Base-by-base conservation (phyloP, 1,284 basidiomycete genomes). In the Takashimella koratensis region DNA sequence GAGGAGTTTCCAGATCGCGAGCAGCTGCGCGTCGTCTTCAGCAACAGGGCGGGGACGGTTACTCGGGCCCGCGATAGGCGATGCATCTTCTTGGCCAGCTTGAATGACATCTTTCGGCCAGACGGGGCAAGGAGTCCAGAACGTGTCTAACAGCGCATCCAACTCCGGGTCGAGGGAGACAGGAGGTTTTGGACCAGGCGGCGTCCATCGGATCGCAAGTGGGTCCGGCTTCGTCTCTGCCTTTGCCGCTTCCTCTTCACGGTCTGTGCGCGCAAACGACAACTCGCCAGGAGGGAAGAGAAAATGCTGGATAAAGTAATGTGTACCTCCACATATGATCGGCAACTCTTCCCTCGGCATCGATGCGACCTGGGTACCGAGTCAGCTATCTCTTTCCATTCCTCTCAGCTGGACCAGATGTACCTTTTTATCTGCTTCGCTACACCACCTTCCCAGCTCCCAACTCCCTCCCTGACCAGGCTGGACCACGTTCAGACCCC, bases 251-350 rank as follows among this genome's bases (percentile, higher is more conserved):
- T 52, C 25, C 45, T 43, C 20, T 54, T 51, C 23, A 39, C 26
- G 30, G 22, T 47, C 20, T 4, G 58, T 36, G 0, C 70, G 65
- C 2, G 64, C 67, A 5, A 79, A 56, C 0, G 78, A 76, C 20
- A 92, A 78, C 30, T 87, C 82, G 56, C 84, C 82, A 0, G 90
- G 86, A 61, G 93, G 93, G 8, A 76, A 74, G n/a, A 76, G 67
- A 41, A 70, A 73, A 71, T 99, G 91, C 70, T 98, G 95, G 20
- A 96, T 86, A 84, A 96, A 99, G 73, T 99, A 99, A 16, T 90
- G 86, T 0, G 95, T 98, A 5, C 95, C 95, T 3, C 95, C 95
- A 45, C 95, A 93, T 3, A 96, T 78, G 51, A 99, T 88, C 0
- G 94, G 93, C 5, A 97, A 74, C 51, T 86, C 78, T 1, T 80